Percentiles rank a stretch among this genome's conserved stretches.
These are phyloP conservation scores for Cutaneotrichosporon sp. DNA, from an alignment of 1,284 basidiomycete species.

Conservation along the genomic window DNA sequence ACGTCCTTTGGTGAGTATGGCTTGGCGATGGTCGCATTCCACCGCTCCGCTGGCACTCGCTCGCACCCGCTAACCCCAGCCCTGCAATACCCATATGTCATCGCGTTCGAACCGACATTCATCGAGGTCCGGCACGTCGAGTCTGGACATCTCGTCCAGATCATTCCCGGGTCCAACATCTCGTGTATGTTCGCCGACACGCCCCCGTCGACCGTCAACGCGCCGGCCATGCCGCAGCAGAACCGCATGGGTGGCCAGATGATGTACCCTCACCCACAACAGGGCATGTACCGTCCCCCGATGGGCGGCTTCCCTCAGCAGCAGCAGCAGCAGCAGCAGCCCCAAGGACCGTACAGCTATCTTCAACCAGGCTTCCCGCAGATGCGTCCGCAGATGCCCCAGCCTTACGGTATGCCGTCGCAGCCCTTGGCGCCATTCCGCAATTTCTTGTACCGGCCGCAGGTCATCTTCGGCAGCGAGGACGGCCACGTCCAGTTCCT, in stretches of 20 bases:
- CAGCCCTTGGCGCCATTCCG: slow-evolving; percentile 31
- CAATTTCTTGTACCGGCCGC: slow-evolving; percentile 36
- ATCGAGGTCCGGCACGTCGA: slow-evolving; percentile 96
- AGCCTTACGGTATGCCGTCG: slow-evolving; percentile 12
- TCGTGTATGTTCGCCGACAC: slow-evolving; percentile 91
- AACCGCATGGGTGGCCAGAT: slow-evolving; percentile 30
- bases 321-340: neutral
- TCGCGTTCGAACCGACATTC: slow-evolving; percentile 95
- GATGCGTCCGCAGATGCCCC: slow-evolving; percentile 13
- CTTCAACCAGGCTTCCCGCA: slow-evolving; percentile 7
- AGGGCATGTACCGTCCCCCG: slow-evolving; percentile 15
- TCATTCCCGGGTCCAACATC: slow-evolving; percentile 88
- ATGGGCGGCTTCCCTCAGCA: slow-evolving; percentile 8
- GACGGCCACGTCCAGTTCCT: slow-evolving; percentile 53
- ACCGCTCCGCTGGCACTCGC: too few relatives aligned
- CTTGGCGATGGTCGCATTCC: too few relatives aligned
- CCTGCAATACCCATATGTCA: slow-evolving; percentile 91
- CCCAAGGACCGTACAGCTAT: slow-evolving; percentile 4
- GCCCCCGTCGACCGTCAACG: slow-evolving; percentile 65
- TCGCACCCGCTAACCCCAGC: slow-evolving; percentile 58
- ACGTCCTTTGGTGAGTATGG: slow-evolving; percentile 78
- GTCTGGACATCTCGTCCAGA: slow-evolving; percentile 86
- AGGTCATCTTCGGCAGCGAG: slow-evolving; percentile 52
- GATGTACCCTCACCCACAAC: slow-evolving; percentile 31
- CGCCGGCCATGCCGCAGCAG: slow-evolving; percentile 33